Base-by-base conservation (phyloP, 2,329 filamentous ascomycete species). In the Fusarium goolgardi region DNA sequence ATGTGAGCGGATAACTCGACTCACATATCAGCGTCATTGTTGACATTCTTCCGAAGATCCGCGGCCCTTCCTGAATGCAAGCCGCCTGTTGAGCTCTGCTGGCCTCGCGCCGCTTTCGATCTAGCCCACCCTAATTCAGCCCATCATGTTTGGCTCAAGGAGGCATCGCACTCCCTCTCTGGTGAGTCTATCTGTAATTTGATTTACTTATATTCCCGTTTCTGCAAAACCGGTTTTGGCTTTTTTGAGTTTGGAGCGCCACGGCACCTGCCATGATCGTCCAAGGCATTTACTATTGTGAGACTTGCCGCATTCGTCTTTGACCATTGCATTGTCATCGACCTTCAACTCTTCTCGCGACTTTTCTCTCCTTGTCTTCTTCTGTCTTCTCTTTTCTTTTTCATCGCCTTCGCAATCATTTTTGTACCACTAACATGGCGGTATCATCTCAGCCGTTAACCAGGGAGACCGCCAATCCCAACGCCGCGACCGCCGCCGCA, bases 401-500 rank as follows among this genome's bases (percentile, higher is more conserved):
- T 45, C 41, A 45, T 59, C 45, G 10, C 45, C 34, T n/a, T 29
- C 35, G 23, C n/a, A 18, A 40, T 34, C 52, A 18, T 40, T 16
- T 39, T 59, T 40, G 25, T 50, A 55, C 52, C 44, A 67, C 72
- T 75, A 71, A 77, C 66, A 72, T 73, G 67, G 65, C 63, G 21
- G 51, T 63, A 55, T 67, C 71, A 53, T 75, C 62, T 68, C 79
- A 93, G 89, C 87, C 88, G 69, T 81, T 89, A 63, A 90, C 86
- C 60, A 82, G 85, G 66, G 83, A 86, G 59, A 89, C 89, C 58
- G 88, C 88, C 51, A 90, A 89, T 75, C 85, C 91, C 57, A 90
- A 90, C 74, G 94, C 93, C 59, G 88, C 94, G 55, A 89, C 91
- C 46, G 93, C 93, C 58, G 94, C 94, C 63, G 88, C 88, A 63